Evolutionary conservation across 2,329 filamentous ascomycete genomes (phyloP).

Genomic region (Exophiala calicioides): DNA sequence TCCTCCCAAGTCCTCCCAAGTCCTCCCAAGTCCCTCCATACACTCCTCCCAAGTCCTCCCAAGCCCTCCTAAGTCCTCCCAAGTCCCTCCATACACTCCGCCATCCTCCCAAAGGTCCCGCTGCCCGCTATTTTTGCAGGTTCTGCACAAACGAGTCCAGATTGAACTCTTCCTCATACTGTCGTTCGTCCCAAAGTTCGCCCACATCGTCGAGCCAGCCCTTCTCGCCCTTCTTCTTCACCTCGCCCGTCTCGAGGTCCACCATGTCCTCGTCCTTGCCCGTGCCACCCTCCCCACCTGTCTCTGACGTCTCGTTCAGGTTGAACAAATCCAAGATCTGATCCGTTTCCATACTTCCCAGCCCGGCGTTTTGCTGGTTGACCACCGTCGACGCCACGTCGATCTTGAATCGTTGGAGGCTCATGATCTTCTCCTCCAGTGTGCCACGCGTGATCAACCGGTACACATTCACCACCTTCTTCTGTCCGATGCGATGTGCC

Average conservation of each 20-base stretch:
- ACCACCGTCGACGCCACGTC: slow-evolving; percentile 97
- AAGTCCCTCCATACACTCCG: neutral
- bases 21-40: too few species aligned
- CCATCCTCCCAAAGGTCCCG: neutral
- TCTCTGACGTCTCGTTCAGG: slow-evolving; percentile 68
- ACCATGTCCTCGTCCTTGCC: slow-evolving; percentile 74
- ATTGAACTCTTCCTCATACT: slow-evolving; percentile 98
- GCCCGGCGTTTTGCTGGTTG: slow-evolving; percentile 95
- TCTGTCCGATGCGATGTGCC: slow-evolving; percentile 96
- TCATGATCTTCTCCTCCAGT: slow-evolving; percentile 96
- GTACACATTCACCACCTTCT: slow-evolving; percentile 99
- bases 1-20: too few species aligned
- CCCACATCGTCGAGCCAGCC: slow-evolving; percentile 92
- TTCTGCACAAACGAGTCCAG: slow-evolving; percentile 91
- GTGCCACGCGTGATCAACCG: slow-evolving; percentile 94
- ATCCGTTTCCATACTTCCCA: slow-evolving; percentile 96
- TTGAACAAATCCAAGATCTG: slow-evolving; percentile 97
- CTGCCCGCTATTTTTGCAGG: slow-evolving; percentile 63
- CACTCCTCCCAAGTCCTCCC: too few species aligned
- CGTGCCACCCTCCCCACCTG: slow-evolving; percentile 61
- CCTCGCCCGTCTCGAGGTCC: slow-evolving; percentile 80
- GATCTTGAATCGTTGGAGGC: slow-evolving; percentile 98
- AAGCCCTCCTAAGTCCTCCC: too few species aligned
- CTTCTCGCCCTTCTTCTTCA: slow-evolving; percentile 94
- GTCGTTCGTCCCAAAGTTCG: slow-evolving; percentile 94